Percentiles rank a stretch among this genome's conserved stretches.
phyloP scores from a whole-genome alignment of 306 rosid genomes.

The Vachellia collinsii region DNA sequence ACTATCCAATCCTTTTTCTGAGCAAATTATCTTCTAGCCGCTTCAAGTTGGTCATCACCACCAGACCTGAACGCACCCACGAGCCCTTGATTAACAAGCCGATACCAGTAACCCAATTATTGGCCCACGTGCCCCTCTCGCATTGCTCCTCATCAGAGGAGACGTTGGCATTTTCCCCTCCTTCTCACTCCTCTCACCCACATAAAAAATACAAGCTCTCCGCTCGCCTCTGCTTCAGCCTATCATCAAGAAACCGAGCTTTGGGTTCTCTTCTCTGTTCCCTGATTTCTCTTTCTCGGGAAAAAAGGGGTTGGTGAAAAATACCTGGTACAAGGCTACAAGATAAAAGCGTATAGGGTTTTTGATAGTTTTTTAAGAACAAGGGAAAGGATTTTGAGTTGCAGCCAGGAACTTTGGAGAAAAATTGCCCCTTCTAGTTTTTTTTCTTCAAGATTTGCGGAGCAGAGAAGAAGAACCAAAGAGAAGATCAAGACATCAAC shows the following conservation, averaged over 20 bases:
- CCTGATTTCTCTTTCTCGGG: background rate
- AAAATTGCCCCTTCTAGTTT: background rate
- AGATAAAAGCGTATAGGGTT: background rate
- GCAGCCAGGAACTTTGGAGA: background rate
- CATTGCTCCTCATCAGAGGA: background rate
- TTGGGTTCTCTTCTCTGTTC: background rate
- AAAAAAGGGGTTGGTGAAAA: background rate
- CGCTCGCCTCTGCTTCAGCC: background rate
- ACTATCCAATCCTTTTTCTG: too few relatives aligned
- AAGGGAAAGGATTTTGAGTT: background rate
- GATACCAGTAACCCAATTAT: constrained; percentile 27
- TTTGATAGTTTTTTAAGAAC: background rate
- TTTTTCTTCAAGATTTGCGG: background rate
- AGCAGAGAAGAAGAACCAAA: background rate
- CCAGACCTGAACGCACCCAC: constrained; percentile 27
- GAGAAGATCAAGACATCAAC: background rate
- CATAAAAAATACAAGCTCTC: background rate
- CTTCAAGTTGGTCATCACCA: too few relatives aligned
- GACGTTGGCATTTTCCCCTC: constrained; percentile 24
- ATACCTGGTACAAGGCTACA: background rate
- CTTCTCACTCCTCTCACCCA: background rate
- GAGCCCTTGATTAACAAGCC: background rate
- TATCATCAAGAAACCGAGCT: background rate
- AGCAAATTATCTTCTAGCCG: too few relatives aligned
- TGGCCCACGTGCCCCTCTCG: constrained; percentile 40